Conservation (phyloP, 2,329 filamentous ascomycete species). For the Penicillium sp. region DNA sequence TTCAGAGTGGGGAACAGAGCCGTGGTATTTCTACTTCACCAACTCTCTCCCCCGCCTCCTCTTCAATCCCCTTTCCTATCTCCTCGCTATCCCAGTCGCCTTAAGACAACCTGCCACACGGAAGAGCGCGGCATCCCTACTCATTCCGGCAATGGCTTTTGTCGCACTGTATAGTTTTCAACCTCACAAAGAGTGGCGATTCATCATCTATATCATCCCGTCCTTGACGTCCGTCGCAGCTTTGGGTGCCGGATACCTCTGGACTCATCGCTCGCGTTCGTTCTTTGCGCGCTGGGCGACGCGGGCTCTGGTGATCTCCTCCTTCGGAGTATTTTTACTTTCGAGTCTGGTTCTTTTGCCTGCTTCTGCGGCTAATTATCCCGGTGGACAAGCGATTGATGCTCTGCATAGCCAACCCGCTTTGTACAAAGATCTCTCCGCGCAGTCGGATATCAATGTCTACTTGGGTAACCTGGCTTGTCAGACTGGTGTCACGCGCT, state of each 20-base stretch:
- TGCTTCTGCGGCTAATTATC: constrained; percentile 88
- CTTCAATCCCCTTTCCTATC: constrained; percentile 71
- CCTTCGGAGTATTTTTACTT: constrained; percentile 60
- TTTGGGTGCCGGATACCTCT: constrained; percentile 71
- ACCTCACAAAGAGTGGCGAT: constrained; percentile 94
- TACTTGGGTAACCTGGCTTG: constrained; percentile 64
- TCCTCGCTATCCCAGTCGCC: constrained; percentile 54
- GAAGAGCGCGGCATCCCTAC: constrained; percentile 53
- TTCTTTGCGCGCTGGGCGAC: constrained; percentile 58
- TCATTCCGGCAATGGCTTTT: constrained; percentile 71
- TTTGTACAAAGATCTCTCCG: background rate
- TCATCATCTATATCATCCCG: constrained; percentile 87
- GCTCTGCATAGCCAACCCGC: constrained; percentile 38
- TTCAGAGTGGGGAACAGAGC: constrained; percentile 82
- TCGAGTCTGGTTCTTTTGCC: constrained; percentile 73
- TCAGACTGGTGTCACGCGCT: constrained; percentile 65
- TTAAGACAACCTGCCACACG: constrained; percentile 56
- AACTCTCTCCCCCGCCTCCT: constrained; percentile 81
- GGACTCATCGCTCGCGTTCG: constrained; percentile 65
- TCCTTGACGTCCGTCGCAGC: constrained; percentile 76
- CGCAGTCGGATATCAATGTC: constrained; percentile 31
- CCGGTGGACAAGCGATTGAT: constrained; percentile 77
- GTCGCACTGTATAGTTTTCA: constrained; percentile 80
- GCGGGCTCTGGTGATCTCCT: constrained; percentile 59
- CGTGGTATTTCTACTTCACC: constrained; percentile 83